A percentile compares a stretch with the other conserved stretches of the same genome.
Evolutionary conservation across 2,329 filamentous ascomycete genomes (phyloP).

Genomic region (Diatrype stigma): DNA sequence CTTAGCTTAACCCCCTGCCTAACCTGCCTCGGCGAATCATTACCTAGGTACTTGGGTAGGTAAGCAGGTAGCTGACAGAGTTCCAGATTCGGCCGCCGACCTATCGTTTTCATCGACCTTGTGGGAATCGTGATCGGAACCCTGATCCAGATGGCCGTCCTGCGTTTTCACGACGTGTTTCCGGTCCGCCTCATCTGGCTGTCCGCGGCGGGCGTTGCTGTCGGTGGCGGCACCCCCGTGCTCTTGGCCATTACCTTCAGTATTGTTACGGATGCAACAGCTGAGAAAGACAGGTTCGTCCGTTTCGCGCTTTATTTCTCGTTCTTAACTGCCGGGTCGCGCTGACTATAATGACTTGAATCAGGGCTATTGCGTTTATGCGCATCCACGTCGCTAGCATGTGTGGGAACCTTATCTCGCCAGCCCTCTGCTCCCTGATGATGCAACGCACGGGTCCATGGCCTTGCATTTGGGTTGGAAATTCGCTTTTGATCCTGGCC

Average conservation of each 20-base stretch:
- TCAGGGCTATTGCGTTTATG: conserved; percentile 37
- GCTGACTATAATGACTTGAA: background rate
- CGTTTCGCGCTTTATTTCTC: background rate
- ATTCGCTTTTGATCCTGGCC: conserved; percentile 9
- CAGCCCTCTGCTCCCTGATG: conserved; percentile 22
- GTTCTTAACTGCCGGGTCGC: background rate
- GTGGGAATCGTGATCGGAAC: conserved; percentile 24
- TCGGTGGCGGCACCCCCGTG: conserved; percentile 34
- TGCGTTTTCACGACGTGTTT: conserved; percentile 28
- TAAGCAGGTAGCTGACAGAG: conserved; percentile 1
- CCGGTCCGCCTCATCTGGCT: conserved; percentile 33
- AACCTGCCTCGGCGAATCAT: background rate
- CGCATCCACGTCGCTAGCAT: conserved; percentile 51
- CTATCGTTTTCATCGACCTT: conserved; percentile 28
- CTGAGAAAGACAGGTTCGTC: conserved; percentile 29
- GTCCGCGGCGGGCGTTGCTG: conserved; percentile 22
- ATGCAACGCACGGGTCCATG: conserved; percentile 25
- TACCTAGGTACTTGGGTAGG: too few species aligned
- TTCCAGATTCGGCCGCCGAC: conserved; percentile 31
- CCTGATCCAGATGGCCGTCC: conserved; percentile 24
- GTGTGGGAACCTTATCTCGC: conserved; percentile 32
- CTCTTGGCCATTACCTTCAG: conserved; percentile 28
- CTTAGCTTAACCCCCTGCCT: background rate
- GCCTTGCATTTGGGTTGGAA: conserved; percentile 18
- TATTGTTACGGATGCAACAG: conserved; percentile 32